Conservation (phyloP, 495 filamentous ascomycete genomes). For the Hypomontagnella submonticulosa region DNA sequence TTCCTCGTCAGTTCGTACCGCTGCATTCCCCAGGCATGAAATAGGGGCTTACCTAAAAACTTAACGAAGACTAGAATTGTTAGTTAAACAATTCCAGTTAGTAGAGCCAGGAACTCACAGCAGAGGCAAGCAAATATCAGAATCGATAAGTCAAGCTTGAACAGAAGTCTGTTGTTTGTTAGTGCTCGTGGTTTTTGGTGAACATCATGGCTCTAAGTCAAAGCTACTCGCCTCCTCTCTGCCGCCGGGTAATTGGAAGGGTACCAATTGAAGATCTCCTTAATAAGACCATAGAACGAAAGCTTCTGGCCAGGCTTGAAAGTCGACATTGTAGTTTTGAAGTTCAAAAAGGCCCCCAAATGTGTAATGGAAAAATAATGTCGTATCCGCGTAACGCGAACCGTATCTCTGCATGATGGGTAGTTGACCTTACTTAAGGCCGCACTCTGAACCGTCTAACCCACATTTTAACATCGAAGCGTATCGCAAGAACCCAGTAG, state of each 20-base stretch:
- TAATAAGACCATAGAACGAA: slow-evolving; percentile 49
- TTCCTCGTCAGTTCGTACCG: slow-evolving; percentile 26
- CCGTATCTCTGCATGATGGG: not conserved
- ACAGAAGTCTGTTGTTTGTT: slow-evolving; percentile 37
- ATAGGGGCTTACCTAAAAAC: slow-evolving; percentile 30
- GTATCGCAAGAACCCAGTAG: slow-evolving; percentile 11
- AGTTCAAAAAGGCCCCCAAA: not conserved
- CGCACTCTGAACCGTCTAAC: not conserved
- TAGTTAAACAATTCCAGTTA: slow-evolving; percentile 15
- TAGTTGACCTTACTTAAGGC: slow-evolving; percentile 9
- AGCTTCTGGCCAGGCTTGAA: slow-evolving; percentile 30
- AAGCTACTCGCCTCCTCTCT: slow-evolving; percentile 56
- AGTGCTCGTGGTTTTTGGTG: slow-evolving; percentile 48
- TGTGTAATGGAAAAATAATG: not conserved
- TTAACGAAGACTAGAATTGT: slow-evolving; percentile 53
- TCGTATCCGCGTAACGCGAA: not conserved
- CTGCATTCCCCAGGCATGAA: not conserved
- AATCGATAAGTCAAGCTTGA: slow-evolving; percentile 53
- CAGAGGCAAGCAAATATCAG: slow-evolving; percentile 52
- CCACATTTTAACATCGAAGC: slow-evolving; percentile 3
- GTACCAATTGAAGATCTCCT: slow-evolving; percentile 64
- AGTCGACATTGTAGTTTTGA: slow-evolving; percentile 22
- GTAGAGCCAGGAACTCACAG: slow-evolving; percentile 36
- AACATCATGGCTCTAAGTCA: not conserved
- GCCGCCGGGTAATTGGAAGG: slow-evolving; percentile 55